Evolutionary conservation across 495 filamentous ascomycete species (phyloP).

Genomic region (Tuber magnatum): DNA sequence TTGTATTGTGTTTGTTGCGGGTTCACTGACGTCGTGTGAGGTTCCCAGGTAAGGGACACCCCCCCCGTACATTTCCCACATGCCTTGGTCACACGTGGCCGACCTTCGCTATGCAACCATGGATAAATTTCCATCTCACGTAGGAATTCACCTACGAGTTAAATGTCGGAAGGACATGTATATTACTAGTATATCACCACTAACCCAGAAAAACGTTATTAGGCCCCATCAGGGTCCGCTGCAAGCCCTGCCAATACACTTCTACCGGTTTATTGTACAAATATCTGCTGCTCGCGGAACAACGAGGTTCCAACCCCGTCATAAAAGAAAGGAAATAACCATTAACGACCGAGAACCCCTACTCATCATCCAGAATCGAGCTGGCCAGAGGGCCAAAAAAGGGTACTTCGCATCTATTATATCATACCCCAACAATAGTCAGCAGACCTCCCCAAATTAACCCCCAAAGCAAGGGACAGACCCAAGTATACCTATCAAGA

Average conservation of each 20-base stretch:
- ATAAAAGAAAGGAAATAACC: background rate
- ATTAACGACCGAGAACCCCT: slow-evolving; percentile 9
- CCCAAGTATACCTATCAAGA: slow-evolving; percentile 59
- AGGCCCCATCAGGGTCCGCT: background rate
- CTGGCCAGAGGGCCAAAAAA: slow-evolving; percentile 78
- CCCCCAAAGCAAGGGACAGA: background rate
- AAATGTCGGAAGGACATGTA: background rate
- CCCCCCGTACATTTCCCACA: background rate
- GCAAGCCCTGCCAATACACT: background rate
- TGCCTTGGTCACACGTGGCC: slow-evolving; percentile 1
- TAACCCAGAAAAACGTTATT: background rate
- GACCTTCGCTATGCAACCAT: background rate
- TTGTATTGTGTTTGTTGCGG: background rate
- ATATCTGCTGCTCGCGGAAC: background rate
- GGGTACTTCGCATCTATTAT: slow-evolving; percentile 66
- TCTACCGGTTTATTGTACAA: background rate
- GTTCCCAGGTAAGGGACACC: background rate
- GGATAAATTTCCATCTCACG: background rate
- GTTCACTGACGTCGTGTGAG: background rate
- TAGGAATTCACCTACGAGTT: background rate
- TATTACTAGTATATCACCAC: background rate
- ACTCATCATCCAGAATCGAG: slow-evolving; percentile 90
- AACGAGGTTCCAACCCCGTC: background rate
- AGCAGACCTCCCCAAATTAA: background rate
- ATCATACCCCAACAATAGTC: slow-evolving; percentile 11